phyloP scores from a whole-genome alignment of 2,329 filamentous ascomycete species.

The Xylaria polymorpha region DNA sequence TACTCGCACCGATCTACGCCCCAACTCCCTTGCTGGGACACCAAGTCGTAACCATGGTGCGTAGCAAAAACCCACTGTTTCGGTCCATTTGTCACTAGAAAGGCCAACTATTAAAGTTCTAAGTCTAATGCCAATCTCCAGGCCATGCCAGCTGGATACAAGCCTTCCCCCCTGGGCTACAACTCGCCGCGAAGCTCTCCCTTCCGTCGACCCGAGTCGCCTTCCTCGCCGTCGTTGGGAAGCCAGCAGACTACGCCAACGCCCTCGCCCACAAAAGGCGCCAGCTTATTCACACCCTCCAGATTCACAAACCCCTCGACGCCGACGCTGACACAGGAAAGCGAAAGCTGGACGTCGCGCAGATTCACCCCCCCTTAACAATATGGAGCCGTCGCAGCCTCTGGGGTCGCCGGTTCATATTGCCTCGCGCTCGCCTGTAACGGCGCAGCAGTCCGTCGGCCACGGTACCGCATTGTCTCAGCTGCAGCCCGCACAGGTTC shows the following conservation, averaged over 20 bases:
- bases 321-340: constrained; percentile 51
- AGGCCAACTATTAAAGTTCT: constrained; percentile 9
- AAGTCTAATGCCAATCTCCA: constrained; percentile 43
- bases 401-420: constrained; percentile 53
- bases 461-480: constrained; percentile 72
- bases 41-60: constrained; percentile 45
- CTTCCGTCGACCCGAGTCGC: constrained; percentile 71
- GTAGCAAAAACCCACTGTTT: constrained; percentile 41
- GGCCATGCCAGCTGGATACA: constrained; percentile 70
- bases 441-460: constrained; percentile 49
- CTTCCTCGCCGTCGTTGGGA: constrained; percentile 70
- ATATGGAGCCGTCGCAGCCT: constrained; percentile 40
- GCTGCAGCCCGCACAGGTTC: constrained; percentile 83
- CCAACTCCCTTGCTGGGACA: constrained; percentile 13
- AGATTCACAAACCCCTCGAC: constrained; percentile 51
- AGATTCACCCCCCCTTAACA: constrained; percentile 36
- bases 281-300: constrained; percentile 59
- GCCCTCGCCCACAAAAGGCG: constrained; percentile 67
- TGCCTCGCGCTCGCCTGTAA: constrained; percentile 50
- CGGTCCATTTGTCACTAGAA: constrained; percentile 26
- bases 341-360: constrained; percentile 40
- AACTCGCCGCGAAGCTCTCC: constrained; percentile 75
- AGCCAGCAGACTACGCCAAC: constrained; percentile 74
- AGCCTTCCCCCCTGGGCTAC: constrained; percentile 77
- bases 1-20: constrained; percentile 27